A percentile compares a stretch with the other conserved stretches of the same genome.
Evolutionary conservation across 129 eudicot genomes (phyloP).

Genomic region (Erigeron canadensis): DNA sequence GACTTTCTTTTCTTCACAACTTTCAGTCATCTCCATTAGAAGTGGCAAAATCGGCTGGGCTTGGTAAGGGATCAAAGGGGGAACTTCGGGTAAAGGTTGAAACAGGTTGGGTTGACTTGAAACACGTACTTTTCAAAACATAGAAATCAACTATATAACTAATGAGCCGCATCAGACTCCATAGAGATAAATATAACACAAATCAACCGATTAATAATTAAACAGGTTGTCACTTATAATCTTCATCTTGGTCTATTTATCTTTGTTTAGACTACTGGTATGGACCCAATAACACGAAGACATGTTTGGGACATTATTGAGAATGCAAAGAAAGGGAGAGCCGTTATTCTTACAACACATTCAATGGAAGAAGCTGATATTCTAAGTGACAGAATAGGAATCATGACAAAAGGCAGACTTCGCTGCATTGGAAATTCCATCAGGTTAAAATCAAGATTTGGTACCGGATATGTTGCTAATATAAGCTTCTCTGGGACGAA

Average conservation of each 20-base stretch:
- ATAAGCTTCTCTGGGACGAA: slow-evolving; percentile 52
- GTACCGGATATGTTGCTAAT: slow-evolving; percentile 82
- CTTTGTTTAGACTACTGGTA: slow-evolving; percentile 76
- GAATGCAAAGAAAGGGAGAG: slow-evolving; percentile 83
- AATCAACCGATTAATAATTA: not conserved
- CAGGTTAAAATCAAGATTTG: slow-evolving; percentile 79
- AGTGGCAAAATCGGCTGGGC: not conserved
- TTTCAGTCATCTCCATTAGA: slow-evolving; percentile 4
- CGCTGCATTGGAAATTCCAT: slow-evolving; percentile 96
- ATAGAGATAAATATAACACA: not conserved
- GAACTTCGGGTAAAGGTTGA: not conserved
- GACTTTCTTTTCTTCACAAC: not conserved
- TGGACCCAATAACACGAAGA: slow-evolving; percentile 95
- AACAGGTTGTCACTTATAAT: not conserved
- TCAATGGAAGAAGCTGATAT: slow-evolving; percentile 99
- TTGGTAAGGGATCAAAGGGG: not conserved
- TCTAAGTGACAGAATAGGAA: slow-evolving; percentile 85
- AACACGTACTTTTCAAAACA: not conserved
- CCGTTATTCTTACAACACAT: slow-evolving; percentile 85
- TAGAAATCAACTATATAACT: not conserved
- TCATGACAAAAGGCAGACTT: slow-evolving; percentile 95
- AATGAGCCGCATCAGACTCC: not conserved
- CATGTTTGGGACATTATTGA: slow-evolving; percentile 99
- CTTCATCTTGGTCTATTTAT: slow-evolving; percentile 20
- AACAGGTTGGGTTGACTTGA: not conserved